Conservation (phyloP, 225 moss, liverwort and hornwort species). For the Rhytidiadelphus loreus region DNA sequence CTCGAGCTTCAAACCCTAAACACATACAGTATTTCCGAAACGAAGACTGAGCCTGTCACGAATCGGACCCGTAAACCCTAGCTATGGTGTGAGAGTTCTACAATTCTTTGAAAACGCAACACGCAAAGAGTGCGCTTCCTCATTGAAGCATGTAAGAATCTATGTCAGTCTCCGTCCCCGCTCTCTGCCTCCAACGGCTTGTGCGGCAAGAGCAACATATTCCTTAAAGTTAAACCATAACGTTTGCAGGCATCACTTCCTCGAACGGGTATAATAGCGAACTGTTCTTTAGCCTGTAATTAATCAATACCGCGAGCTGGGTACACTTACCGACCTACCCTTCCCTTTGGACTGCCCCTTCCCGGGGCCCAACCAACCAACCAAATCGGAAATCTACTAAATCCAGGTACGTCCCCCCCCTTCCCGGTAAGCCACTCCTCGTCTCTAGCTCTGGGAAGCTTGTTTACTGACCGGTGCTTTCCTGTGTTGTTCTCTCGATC, state of each 20-base stretch:
- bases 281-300: no score
- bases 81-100: background rate
- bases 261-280: background rate
- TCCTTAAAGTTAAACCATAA: background rate
- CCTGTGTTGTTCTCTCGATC: no score
- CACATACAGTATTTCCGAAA: background rate
- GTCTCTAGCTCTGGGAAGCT: no score
- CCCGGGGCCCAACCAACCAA: no score
- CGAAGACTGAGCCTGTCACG: background rate
- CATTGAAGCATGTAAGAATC: background rate
- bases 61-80: background rate
- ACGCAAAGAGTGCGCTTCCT: background rate
- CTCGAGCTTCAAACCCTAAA: background rate
- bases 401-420: no score
- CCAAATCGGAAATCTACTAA: no score
- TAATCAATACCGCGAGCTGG: no score
- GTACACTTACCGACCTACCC: no score
- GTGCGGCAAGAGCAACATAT: background rate
- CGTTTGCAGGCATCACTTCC: background rate
- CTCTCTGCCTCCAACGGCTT: no score
- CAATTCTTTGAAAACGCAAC: background rate
- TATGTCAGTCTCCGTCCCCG: background rate
- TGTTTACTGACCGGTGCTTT: no score
- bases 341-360: no score
- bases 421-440: no score